phyloP scores from a whole-genome alignment of 2,329 filamentous ascomycete species.

The Pyrenophora tritici-repentis region DNA sequence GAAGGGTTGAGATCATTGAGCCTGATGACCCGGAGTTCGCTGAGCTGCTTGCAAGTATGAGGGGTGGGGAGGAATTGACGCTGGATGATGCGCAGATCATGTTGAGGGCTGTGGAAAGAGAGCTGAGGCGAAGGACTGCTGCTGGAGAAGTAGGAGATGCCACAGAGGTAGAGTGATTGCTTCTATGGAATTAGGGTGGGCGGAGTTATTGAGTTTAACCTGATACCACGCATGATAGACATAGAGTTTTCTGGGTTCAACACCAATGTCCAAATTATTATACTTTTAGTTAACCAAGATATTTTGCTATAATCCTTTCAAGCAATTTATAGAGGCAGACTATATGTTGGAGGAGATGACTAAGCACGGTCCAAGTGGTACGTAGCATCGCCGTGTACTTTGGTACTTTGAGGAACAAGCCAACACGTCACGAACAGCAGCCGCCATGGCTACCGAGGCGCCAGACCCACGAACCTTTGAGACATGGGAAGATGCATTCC shows the following conservation, averaged over 20 bases:
- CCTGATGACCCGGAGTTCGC: slow-evolving; percentile 27
- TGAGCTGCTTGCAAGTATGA: slow-evolving; percentile 23
- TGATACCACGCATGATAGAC: slow-evolving; percentile 23
- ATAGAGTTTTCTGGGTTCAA: slow-evolving; percentile 25
- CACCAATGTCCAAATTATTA: slow-evolving; percentile 11
- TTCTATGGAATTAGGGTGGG: slow-evolving; percentile 2
- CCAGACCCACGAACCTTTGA: slow-evolving; percentile 62
- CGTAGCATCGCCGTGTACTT: slow-evolving; percentile 12
- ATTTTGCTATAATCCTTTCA: too few species aligned
- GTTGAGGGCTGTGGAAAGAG: slow-evolving; percentile 21
- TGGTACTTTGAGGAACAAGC: not conserved
- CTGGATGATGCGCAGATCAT: slow-evolving; percentile 26
- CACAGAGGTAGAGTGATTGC: slow-evolving; percentile 9
- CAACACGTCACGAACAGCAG: slow-evolving; percentile 2
- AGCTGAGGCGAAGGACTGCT: slow-evolving; percentile 16
- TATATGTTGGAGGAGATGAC: slow-evolving; percentile 7
- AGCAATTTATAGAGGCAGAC: not conserved
- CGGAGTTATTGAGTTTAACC: slow-evolving; percentile 17
- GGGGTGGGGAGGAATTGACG: slow-evolving; percentile 20
- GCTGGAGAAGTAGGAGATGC: slow-evolving; percentile 4
- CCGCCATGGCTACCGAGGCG: slow-evolving; percentile 58
- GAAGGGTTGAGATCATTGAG: slow-evolving; percentile 24
- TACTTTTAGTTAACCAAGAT: not conserved
- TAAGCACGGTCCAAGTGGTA: slow-evolving; percentile 14
- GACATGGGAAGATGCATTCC: slow-evolving; percentile 70